Base-by-base conservation (phyloP, 1,284 basidiomycete genomes). In the Trametes sp. region DNA sequence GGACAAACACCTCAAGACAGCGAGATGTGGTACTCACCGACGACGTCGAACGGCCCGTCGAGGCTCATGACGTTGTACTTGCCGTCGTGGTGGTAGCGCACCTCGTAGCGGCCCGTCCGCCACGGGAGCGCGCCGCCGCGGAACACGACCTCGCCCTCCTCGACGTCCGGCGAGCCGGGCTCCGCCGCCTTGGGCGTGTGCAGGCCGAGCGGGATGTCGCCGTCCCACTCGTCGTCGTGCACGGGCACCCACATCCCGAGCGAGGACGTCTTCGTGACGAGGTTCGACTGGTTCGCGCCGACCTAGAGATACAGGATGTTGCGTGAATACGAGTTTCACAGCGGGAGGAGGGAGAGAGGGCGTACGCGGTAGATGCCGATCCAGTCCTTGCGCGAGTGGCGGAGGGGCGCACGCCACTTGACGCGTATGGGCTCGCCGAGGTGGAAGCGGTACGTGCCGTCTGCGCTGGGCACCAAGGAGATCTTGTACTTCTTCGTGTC, bases 361-460 rank as follows among this genome's bases (percentile, higher is more conserved):
- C 81, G 44, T 70, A 90, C 90, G 73, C 88, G 82, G 73, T 98
- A 98, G 45, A 99, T 87, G 13, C 96, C 98, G 70, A 99, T 93
- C 98, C 97, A 99, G 76, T 99, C 97, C 69, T 90, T 87, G n/a
- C 94, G 85, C 16, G 95, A 97, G 74, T 98, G 97, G 61, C 89
- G 87, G 35, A 82, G 78, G 0, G 97, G 95, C 1, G 94, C 96
- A 56, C 88, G 87, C 96, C 96, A 99, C 46, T 86, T 85, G 36
- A 98, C 84, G 5, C 78, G 82, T 70, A 99, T 96, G 7, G 93
- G 89, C 75, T 98, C 94, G 35, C 97, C 97, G 48, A 98, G 86
- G 74, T 95, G 92, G 84, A 92, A 98, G 9, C 86, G 84, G 63
- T 78, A 76, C n/a, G 79, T 68, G 51, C 84, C 80, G 36, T 81